Conservation (phyloP, 1,284 basidiomycete genomes). For the Ustilago shanxiensis region DNA sequence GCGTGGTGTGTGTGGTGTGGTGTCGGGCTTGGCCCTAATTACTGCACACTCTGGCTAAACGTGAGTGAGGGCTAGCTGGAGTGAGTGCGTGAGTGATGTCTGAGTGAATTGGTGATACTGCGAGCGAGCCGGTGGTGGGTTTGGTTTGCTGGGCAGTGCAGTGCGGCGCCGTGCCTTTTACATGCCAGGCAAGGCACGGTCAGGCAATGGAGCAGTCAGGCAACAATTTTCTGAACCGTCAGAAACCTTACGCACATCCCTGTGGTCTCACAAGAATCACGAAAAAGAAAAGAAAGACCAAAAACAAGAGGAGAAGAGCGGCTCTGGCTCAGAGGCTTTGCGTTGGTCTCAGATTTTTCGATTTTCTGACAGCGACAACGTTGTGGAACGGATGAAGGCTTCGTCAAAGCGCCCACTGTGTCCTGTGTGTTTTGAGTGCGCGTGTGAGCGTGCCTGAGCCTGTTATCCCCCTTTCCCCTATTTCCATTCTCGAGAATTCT, state of each 20-base stretch:
- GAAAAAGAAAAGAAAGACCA: no score
- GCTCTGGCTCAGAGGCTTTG: background rate
- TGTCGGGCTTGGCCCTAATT: constrained; percentile 2
- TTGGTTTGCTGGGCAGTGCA: constrained; percentile 4
- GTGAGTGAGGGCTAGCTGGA: background rate
- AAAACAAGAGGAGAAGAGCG: no score
- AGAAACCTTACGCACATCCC: background rate
- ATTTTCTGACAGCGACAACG: constrained; percentile 3
- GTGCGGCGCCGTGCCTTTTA: constrained; percentile 1
- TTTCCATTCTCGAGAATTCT: background rate
- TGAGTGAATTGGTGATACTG: no score
- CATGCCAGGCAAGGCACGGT: background rate
- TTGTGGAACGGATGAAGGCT: no score
- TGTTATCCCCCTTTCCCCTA: background rate
- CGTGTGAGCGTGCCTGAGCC: background rate
- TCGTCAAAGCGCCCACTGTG: no score
- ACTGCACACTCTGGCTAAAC: constrained; percentile 1
- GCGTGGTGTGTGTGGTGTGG: background rate
- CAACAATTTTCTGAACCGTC: no score
- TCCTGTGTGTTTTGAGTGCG: no score
- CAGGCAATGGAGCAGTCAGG: background rate
- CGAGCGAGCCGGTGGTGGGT: background rate
- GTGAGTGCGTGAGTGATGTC: background rate
- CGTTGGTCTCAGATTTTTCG: constrained; percentile 4
- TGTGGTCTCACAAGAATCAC: background rate